These are phyloP conservation scores for Plenodomus biglobosus DNA, from an alignment of 2,329 filamentous ascomycete genomes.

Conservation along the genomic window DNA sequence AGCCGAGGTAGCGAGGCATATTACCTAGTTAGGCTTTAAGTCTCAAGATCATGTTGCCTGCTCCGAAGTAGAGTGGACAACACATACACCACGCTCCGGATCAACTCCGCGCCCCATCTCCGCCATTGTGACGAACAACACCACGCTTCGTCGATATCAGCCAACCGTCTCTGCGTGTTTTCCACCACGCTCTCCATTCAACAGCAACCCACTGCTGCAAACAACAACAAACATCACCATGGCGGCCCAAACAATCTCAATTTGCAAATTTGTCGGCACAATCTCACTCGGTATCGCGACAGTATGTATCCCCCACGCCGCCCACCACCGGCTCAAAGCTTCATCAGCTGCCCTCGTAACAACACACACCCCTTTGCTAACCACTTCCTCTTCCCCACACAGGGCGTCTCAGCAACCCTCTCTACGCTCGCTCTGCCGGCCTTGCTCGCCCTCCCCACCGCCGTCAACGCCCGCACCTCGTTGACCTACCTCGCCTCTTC, in stretches of 20 bases:
- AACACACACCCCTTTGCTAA: conserved; percentile 4
- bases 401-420: conserved; percentile 89
- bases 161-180: too few species aligned
- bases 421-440: conserved; percentile 76
- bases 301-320: conserved; percentile 57
- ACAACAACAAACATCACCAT: too few species aligned
- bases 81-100: too few species aligned
- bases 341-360: conserved; percentile 3
- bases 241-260: conserved; percentile 71
- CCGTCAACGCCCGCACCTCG: conserved; percentile 65
- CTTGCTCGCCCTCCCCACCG: conserved; percentile 77
- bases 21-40: too few species aligned
- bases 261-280: conserved; percentile 91
- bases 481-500: conserved; percentile 62
- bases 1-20: conserved; percentile 22
- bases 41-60: too few species aligned
- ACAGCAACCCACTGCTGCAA: too few species aligned
- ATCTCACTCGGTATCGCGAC: conserved; percentile 85
- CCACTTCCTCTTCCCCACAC: conserved; percentile 11
- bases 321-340: too few species aligned
- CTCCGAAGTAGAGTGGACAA: too few species aligned
- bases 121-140: too few species aligned
- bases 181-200: neutral
- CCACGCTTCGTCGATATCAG: conserved; percentile 19
- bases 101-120: conserved; percentile 10